A percentile compares a stretch with the other conserved stretches of the same genome.
Conservation (phyloP, 257 asterid genomes). For the Cruciata laevipes region DNA sequence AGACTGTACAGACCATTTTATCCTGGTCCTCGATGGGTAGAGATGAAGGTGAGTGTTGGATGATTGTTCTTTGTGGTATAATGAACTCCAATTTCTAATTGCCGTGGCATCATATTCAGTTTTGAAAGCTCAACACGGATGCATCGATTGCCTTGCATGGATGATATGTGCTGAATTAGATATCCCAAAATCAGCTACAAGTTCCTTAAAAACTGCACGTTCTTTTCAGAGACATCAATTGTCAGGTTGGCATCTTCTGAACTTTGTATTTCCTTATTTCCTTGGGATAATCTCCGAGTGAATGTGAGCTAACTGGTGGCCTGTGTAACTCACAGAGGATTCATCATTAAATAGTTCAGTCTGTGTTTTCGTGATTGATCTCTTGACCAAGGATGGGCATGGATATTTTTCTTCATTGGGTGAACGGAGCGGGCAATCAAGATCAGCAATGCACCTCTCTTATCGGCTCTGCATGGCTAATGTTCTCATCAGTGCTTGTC, state of each 20-base stretch:
- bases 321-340: slow-evolving; percentile 34
- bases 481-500: slow-evolving; percentile 80
- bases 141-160: slow-evolving; percentile 89
- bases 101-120: slow-evolving; percentile 30
- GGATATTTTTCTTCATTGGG: slow-evolving; percentile 19
- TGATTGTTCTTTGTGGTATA: neutral
- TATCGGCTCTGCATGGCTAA: slow-evolving; percentile 85
- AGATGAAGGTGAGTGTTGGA: slow-evolving; percentile 55
- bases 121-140: slow-evolving; percentile 88
- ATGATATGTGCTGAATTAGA: slow-evolving; percentile 67
- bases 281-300: neutral
- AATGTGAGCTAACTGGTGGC: slow-evolving; percentile 11
- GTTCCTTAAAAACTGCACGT: slow-evolving; percentile 15
- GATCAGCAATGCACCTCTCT: slow-evolving; percentile 30
- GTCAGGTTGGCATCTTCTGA: slow-evolving; percentile 11
- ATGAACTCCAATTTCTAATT: slow-evolving; percentile 17
- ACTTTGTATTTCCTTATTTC: neutral
- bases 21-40: slow-evolving; percentile 52
- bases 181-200: slow-evolving; percentile 33
- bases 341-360: slow-evolving; percentile 32
- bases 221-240: neutral
- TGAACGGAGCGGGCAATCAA: slow-evolving; percentile 19
- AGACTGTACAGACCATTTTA: slow-evolving; percentile 41
- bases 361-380: slow-evolving; percentile 45
- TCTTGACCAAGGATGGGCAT: slow-evolving; percentile 30